Base-by-base conservation (phyloP, 768 basidiomycete species). In the Auricularia heimuer region DNA sequence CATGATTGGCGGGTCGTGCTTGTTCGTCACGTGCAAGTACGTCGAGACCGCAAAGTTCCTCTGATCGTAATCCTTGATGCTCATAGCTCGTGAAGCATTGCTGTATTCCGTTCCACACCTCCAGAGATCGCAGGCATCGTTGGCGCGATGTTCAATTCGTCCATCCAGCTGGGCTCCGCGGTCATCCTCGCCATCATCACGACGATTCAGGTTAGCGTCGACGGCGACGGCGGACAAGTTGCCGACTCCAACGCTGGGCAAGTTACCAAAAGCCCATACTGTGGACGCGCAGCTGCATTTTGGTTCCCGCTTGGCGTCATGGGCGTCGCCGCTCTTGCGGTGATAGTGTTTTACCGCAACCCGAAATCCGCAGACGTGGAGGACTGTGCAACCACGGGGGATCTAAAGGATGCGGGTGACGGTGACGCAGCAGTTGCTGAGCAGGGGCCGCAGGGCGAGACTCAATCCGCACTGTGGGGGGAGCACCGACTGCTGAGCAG, bases 1-100 rank as follows among this genome's bases (percentile, higher is more conserved):
- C 18, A 77, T 79, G 16, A 73, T 76, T 11, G 84, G 83, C 14
- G 71, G 74, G 3, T 79, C 79, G 71, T 68, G 83, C 62, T 71
- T 75, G 14, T 85, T 76, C 66, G 78, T 75, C 16, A 81, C 81
- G 62, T 76, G 80, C 3, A 83, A 81, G 82, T 81, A 70, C 70
- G 81, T 72, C 12, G 29, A 29, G 29, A 29, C 29, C 29, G 29
- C 29, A 29, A 29, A 29, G 29, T 29, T 29, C 29, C 29, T 29
- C 29, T 2, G 29, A 29, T 29, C 29, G 29, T 29, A 2, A 29
- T 29, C 29, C 29, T 29, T 29, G 29, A 29, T 29, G 29, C 29
- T 29, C 29, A 29, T 29, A 2, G 29, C 29, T 29, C 29, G 7
- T 35, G 4, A 33, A 62, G 62, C 39, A 66, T 63, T 21, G 65